Base-by-base conservation (phyloP, 2,329 filamentous ascomycete genomes). In the Ophiostoma pallidulum region DNA sequence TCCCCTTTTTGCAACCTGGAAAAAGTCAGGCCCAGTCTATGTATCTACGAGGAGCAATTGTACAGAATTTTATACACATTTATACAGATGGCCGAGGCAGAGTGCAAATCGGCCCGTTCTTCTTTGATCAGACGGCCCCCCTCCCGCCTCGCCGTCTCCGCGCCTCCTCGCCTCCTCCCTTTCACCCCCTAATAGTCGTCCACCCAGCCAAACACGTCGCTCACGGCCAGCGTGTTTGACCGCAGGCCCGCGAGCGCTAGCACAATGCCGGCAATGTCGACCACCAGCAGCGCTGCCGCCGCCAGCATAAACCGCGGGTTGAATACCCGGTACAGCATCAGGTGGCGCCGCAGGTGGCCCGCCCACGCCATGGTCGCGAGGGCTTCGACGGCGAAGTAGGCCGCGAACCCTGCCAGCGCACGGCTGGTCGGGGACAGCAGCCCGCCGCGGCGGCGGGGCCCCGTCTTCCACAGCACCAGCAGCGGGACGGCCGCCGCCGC, bases 301-400 rank as follows among this genome's bases (percentile, higher is more conserved):
- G 84, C 88, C 62, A 87, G 76, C 84, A 98, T 86, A 68, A 91
- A 98, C 24, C 91, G 71, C 40, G 92, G 92, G 66, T 77, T 83
- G 60, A 98, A 98, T 37, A 98, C 88, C 36, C 92, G 77, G 67
- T 92, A 98, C 26, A 98, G 75, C 92, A 98, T 98, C 53, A 98
- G 73, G 69, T 98, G 92, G 44, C 92, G 75, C 46, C 92, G 75
- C 59, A 98, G 67, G 68, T 88, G 82, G 1, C 86, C 90, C 0
- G 91, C 87, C 84, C 91, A 96, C 63, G 85, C 80, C 57, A 92
- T 94, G 4, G 90, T 95, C 0, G 88, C 86, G 19, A 95, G 66
- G 24, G 84, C 84, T 60, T 96, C 77, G 8, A 86, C 83, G 5
- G 86, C 86, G 60, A 89, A 92, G 61, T 91, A 94, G 1, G 84